Evolutionary conservation across 371 early-diverging fungal genomes (phyloP), one percentile per base, ranked within the genome.

Genomic region (Mortierella sp.): DNA sequence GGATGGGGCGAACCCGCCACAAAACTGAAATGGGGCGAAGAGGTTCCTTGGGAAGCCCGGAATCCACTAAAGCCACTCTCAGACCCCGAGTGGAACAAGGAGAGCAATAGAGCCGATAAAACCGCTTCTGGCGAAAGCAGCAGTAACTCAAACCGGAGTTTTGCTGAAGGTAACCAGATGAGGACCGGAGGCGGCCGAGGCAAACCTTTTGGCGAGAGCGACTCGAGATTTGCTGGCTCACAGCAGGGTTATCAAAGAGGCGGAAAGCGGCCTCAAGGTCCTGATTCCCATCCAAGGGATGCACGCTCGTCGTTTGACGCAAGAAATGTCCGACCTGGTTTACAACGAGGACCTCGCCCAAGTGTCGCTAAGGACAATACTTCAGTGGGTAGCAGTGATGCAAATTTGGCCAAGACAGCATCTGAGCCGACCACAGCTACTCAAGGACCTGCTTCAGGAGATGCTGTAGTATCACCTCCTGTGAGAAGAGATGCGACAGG

Each of bases 281-380:
- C 49, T 3, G 63, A 66, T 12, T 43, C 56, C 15, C 29, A 34
- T 35, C 51, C 26, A 19, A 61, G 35, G 35, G 76, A 76, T 58
- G 76, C 70, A 47, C 76, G 76, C 3, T 69, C 70, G 1, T 75
- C 75, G 7, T 31, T 75, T 49, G 75, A 69, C 34, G 56, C 69
- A 12, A 51, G 75, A 6, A 75, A 75, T 29, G 49, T 53, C 3
- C 61, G 75, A 34, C 34, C 66, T 19, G 66, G 61, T 3, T 4
- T 26, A 6, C 70, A 60, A 29, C 69, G 68, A 0, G 73, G 65
- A 54, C 61, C 65, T n/a, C 72, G 61, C 22, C 34, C n/a, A 2
- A 26, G 43, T 15, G 15, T 54, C 5, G 2, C 28, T 22, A 55
- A 51, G 28, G 58, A 43, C 8, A 57, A 31, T 22, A 8, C 43